Base-by-base conservation (phyloP, 108 stramenopile species). In the Mayamaea pseudoterrestris region DNA sequence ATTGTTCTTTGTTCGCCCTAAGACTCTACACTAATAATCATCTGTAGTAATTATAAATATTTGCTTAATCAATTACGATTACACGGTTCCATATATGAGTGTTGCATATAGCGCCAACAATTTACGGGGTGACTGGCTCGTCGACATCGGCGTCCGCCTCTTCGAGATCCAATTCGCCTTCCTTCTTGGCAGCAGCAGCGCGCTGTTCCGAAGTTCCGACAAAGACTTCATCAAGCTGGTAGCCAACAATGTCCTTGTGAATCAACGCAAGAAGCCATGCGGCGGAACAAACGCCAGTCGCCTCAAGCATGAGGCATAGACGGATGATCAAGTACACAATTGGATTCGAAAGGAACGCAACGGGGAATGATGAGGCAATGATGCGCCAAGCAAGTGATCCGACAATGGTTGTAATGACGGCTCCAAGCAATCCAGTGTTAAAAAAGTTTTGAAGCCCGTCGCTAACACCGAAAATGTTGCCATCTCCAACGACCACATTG, bases 161-260 rank as follows among this genome's bases (percentile, higher is more conserved):
- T n/a, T 39, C 20, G 37, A 39, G 18, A 8, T 39, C 20, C 18
- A 18, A 39, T 5, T 39, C 37, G 8, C 37, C 31, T 17, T 51
- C 50, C 5, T 13, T 14, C 13, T 37, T 20, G 14, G 30, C 27
- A 35, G 45, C 57, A n/a, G 64, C 69, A 12, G 57, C 54, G 53
- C 77, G 69, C 35, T 78, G 72, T 28, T 78, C 76, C 27, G 76
- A 68, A 25, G 77, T 74, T 57, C 77, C 77, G 40, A 74, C 37
- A 36, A 70, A 72, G 11, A 72, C 76, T 30, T 70, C 74, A 35
- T 73, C 67, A 36, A 62, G 69, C 55, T 80, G 47, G 37, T 56
- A 57, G 6, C 42, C 30, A 43, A 44, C 27, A 30, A 58, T 41
- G 46, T 56, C 55, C 55, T 70, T 75, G 30, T 65, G 48, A 55